A percentile compares a stretch with the other conserved stretches of the same genome.
These are phyloP conservation scores for Globisporangium iwayamae DNA, from an alignment of 352 stramenopile genomes.

Conservation along the genomic window DNA sequence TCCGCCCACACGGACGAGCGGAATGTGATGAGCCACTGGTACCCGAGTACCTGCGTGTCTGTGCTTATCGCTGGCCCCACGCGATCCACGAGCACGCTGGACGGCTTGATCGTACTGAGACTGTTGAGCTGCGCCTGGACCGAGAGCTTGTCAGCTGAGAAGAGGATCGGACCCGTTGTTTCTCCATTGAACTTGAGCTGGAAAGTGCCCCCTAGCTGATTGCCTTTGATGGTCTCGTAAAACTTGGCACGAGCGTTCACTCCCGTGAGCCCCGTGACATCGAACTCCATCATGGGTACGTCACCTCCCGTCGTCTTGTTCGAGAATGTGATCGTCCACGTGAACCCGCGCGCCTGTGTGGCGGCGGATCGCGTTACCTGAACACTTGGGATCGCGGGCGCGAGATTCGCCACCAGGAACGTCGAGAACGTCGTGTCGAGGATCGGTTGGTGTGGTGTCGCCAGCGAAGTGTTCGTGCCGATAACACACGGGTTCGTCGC, in stretches of 20 bases:
- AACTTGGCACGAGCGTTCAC: slow-evolving; percentile 42
- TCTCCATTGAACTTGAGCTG: slow-evolving; percentile 93
- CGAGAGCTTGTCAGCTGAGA: slow-evolving; percentile 73
- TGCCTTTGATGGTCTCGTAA: slow-evolving; percentile 77
- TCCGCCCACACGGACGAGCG: slow-evolving; percentile 90
- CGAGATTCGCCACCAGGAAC: slow-evolving; percentile 45
- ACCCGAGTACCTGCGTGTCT: slow-evolving; percentile 75
- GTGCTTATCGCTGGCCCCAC: slow-evolving; percentile 31
- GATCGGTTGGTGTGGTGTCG: slow-evolving; percentile 21
- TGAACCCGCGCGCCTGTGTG: slow-evolving; percentile 69
- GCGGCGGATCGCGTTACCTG: slow-evolving; percentile 55
- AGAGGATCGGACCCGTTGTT: slow-evolving; percentile 88
- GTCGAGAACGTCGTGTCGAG: slow-evolving; percentile 32
- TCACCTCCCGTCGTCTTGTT: slow-evolving; percentile 76
- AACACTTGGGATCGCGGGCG: slow-evolving; percentile 32
- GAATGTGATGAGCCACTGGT: slow-evolving; percentile 94
- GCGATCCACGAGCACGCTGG: slow-evolving; percentile 83
- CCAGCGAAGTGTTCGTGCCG: slow-evolving; percentile 36
- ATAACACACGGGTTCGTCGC: slow-evolving; percentile 30
- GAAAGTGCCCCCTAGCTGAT: slow-evolving; percentile 89
- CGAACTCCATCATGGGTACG: slow-evolving; percentile 48
- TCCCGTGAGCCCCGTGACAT: slow-evolving; percentile 34
- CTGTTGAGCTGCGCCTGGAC: slow-evolving; percentile 91
- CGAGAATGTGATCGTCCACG: slow-evolving; percentile 76
- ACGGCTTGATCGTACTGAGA: slow-evolving; percentile 91